Evolutionary conservation across 106 monocot genomes (phyloP).

Genomic region (Dactylorhiza incarnata): DNA sequence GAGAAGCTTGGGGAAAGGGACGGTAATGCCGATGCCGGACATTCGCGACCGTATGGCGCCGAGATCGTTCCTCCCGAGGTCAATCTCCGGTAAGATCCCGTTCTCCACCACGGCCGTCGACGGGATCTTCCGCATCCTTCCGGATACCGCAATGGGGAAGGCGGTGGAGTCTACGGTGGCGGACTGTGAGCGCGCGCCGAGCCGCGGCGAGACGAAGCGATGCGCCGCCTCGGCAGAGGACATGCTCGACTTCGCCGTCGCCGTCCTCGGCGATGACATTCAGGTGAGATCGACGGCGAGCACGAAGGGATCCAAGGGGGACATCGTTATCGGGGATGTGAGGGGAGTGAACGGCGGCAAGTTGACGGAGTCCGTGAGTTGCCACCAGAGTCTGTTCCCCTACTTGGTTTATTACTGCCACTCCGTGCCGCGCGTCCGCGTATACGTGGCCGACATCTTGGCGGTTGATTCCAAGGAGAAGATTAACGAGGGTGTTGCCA

Average conservation of each 20-base stretch:
- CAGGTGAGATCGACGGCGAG: conserved; percentile 54
- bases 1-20: conserved; percentile 34
- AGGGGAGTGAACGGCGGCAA: conserved; percentile 57
- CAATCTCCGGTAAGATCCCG: conserved; percentile 42
- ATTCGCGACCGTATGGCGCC: conserved; percentile 61
- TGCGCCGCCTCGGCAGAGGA: conserved; percentile 71
- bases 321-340: conserved; percentile 44
- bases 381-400: conserved; percentile 88
- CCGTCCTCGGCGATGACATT: conserved; percentile 47
- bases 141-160: conserved; percentile 49
- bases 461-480: conserved; percentile 24
- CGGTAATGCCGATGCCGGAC: conserved; percentile 74
- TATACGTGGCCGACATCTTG: conserved; percentile 68
- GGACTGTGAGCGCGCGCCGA: conserved; percentile 68
- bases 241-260: conserved; percentile 74
- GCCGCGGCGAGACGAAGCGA: conserved; percentile 73
- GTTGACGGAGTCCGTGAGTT: conserved; percentile 63
- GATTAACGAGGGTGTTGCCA: conserved; percentile 77
- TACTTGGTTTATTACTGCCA: conserved; percentile 88
- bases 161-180: conserved; percentile 44
- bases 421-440: conserved; percentile 70
- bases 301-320: conserved; percentile 28
- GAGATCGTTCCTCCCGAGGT: conserved; percentile 63
- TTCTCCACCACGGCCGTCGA: conserved; percentile 35
- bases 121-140: conserved; percentile 28